Conservation (phyloP, 179 eudicot species). For the Corrigiola litoralis region DNA sequence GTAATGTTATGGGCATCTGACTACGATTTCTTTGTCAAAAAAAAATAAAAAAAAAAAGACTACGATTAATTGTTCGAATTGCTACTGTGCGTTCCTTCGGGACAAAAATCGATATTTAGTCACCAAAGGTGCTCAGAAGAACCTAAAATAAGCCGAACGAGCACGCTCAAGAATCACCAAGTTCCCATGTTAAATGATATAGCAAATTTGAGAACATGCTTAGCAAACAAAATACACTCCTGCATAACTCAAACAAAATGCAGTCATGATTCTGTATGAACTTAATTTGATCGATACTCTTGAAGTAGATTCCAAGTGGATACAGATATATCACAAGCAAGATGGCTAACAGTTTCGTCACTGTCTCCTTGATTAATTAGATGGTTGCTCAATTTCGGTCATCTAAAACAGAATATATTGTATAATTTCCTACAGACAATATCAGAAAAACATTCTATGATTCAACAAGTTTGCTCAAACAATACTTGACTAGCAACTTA, state of each 20-base stretch:
- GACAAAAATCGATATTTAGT: slow-evolving; percentile 95
- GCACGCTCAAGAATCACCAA: slow-evolving; percentile 81
- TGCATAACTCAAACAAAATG: neutral
- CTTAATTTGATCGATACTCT: neutral
- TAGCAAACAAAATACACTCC: neutral
- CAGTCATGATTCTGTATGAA: neutral
- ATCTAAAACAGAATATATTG: neutral
- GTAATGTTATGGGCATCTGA: neutral
- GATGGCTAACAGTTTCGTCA: neutral
- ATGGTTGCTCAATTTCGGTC: neutral
- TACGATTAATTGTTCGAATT: slow-evolving; percentile 2
- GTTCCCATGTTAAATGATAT: slow-evolving; percentile 57
- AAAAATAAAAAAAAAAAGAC: no score
- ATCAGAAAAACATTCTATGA: neutral
- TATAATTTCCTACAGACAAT: neutral
- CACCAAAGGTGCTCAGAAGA: slow-evolving; percentile 93
- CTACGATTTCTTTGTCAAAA: no score
- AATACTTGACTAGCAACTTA: slow-evolving; percentile 67
- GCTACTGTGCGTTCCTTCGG: slow-evolving; percentile 27
- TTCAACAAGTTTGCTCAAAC: slow-evolving; percentile 17
- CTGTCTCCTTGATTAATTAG: neutral
- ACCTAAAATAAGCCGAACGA: slow-evolving; percentile 87
- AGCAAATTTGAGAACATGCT: no score
- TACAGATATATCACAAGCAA: neutral
- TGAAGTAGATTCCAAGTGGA: neutral